Evolutionary conservation across 2,329 filamentous ascomycete genomes (phyloP), one percentile per base, ranked within the genome.

Genomic region (Trichoderma oligosporum): DNA sequence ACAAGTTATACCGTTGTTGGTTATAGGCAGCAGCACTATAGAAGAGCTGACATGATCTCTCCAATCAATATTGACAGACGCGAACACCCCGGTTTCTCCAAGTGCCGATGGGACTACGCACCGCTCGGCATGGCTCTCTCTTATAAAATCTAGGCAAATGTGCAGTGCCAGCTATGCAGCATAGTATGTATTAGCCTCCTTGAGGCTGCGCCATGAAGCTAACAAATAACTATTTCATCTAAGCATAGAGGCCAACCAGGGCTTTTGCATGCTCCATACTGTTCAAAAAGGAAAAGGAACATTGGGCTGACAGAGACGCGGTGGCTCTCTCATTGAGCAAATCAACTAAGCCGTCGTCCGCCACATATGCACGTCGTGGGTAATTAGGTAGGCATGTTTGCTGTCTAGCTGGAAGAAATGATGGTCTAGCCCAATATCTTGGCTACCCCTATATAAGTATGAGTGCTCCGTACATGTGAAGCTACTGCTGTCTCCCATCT

Each of bases 341-440:
- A 57, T 57, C n/a, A 45, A 41, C 25, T 29, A 25, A 31, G 54
- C 22, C 54, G 33, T 48, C 38, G 29, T 12, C 45, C 46, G 54
- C 54, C 54, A 49, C 54, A 35, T 53, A 57, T 49, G 54, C 54
- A 42, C 22, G 36, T 12, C 45, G 46, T 35, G 38, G 38, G 38
- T 20, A 27, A 31, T 36, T 24, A 20, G 16, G 36, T 7, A 9
- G 45, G 36, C 29, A 7, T 51, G 16, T 18, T 35, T 25, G 47
- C 35, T n/a, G 24, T 18, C 16, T 18, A 3, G 54, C n/a, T 41
- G 16, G 42, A 44, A 16, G 27, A 27, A 16, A 27, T 16, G 22
- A 29, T 20, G 18, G 18, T 7, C 20, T 8, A 18, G 18, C 18
- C 42, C 53, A 41, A 18, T 3, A 11, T 2, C 44, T 25, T 33